A percentile compares a stretch with the other conserved stretches of the same genome.
phyloP scores from a whole-genome alignment of 139 green algal genomes.

The Helicosporidium sp. region DNA sequence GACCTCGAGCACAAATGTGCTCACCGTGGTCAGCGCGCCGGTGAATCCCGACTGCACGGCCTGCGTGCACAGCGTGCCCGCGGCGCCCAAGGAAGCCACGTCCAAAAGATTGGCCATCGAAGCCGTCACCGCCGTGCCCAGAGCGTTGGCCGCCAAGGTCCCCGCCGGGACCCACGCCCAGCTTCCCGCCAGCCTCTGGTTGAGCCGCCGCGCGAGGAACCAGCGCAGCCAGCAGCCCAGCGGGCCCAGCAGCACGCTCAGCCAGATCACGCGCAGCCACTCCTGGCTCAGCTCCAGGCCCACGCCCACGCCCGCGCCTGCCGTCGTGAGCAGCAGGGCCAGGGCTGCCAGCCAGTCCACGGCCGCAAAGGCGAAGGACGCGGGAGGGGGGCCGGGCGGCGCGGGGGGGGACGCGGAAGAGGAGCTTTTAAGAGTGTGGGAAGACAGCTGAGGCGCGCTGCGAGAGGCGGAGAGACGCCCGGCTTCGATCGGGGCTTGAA shows the following conservation, averaged over 20 bases:
- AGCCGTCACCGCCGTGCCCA: constrained; percentile 31
- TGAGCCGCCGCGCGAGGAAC: constrained; percentile 32
- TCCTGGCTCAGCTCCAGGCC: constrained; percentile 7
- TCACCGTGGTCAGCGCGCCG: constrained; percentile 58
- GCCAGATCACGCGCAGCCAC: constrained; percentile 10
- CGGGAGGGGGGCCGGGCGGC: no score
- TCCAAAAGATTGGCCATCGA: neutral
- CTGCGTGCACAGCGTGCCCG: constrained; percentile 7
- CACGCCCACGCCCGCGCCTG: constrained; percentile 1
- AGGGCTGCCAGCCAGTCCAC: no score
- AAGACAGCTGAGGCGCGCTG: no score
- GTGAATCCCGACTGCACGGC: constrained; percentile 30
- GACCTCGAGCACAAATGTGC: constrained; percentile 60
- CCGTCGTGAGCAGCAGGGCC: constrained; percentile 7
- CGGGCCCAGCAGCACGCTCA: constrained; percentile 21
- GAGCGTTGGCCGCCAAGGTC: constrained; percentile 54
- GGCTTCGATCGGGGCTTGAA: no score
- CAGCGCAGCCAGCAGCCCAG: constrained; percentile 32
- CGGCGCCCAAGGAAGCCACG: constrained; percentile 9
- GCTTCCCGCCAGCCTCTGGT: constrained; percentile 16
- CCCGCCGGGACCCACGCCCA: constrained; percentile 45
- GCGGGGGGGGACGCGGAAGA: no score
- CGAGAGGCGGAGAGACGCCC: no score
- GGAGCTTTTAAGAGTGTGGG: no score
- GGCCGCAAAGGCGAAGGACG: no score